phyloP scores from a whole-genome alignment of 2,329 filamentous ascomycete species.

The Colletotrichum brevisporum region DNA sequence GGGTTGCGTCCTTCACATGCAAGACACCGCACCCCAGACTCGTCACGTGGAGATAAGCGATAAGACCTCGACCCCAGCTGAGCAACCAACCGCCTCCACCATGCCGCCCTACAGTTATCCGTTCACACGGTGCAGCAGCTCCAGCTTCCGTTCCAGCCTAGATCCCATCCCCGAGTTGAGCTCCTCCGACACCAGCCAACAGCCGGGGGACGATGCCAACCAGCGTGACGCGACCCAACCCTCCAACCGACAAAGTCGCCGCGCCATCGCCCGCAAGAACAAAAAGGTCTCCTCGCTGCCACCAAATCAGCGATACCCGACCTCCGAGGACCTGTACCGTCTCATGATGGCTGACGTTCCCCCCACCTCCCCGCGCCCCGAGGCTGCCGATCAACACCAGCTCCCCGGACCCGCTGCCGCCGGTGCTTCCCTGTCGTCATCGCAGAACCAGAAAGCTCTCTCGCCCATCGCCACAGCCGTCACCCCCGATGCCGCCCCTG shows the following conservation, averaged over 20 bases:
- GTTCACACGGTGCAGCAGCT: slow-evolving; percentile 1
- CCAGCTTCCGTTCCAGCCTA: slow-evolving; percentile 32
- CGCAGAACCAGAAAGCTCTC: slow-evolving; percentile 17
- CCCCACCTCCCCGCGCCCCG: slow-evolving; percentile 27
- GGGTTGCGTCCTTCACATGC: slow-evolving; percentile 26
- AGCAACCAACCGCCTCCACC: slow-evolving; percentile 31
- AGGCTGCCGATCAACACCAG: slow-evolving; percentile 15
- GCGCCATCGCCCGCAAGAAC: background rate
- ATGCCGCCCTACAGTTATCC: slow-evolving; percentile 22
- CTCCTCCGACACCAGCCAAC: slow-evolving; percentile 8
- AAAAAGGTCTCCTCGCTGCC: background rate
- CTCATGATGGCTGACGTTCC: slow-evolving; percentile 38
- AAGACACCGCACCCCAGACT: background rate
- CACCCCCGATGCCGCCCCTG: background rate
- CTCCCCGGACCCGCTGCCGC: background rate
- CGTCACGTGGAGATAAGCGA: slow-evolving; percentile 41
- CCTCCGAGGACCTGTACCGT: slow-evolving; percentile 9
- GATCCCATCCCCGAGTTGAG: slow-evolving; percentile 29
- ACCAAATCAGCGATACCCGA: background rate
- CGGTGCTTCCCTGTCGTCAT: slow-evolving; percentile 22
- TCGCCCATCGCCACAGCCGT: background rate
- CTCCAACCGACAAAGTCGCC: background rate
- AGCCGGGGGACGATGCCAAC: slow-evolving; percentile 33
- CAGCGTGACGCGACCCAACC: slow-evolving; percentile 20
- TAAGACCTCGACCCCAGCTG: slow-evolving; percentile 26